Conservation (phyloP, 140 eudicot species). For the Ambrosia hybrid region DNA sequence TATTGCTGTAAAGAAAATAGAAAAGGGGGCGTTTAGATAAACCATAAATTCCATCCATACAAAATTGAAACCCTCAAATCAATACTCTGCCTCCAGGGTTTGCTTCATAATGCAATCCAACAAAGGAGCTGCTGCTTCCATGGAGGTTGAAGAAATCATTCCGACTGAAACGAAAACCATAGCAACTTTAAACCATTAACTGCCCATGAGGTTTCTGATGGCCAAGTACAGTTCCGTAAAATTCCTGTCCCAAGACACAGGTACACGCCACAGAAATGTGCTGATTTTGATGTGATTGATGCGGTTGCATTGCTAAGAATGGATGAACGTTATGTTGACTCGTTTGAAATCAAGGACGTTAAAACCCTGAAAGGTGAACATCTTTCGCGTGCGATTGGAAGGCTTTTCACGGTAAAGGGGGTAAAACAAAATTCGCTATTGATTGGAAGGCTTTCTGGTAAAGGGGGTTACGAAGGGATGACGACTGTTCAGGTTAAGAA, state of each 20-base stretch:
- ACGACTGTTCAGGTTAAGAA: too few species aligned
- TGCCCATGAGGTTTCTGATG: too few species aligned
- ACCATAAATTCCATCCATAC: too few species aligned
- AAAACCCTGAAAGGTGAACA: constrained; percentile 82
- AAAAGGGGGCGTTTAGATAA: too few species aligned
- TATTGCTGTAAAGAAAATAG: too few species aligned
- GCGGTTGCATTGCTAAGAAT: constrained; percentile 65
- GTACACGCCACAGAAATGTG: constrained; percentile 45
- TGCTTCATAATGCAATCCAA: constrained; percentile 33
- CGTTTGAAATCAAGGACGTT: constrained; percentile 88
- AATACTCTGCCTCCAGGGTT: neutral
- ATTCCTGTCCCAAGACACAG: too few species aligned
- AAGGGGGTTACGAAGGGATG: too few species aligned
- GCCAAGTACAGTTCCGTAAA: too few species aligned
- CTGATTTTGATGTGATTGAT: constrained; percentile 72
- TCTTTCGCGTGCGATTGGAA: constrained; percentile 81
- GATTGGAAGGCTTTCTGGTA: constrained; percentile 22
- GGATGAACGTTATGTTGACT: constrained; percentile 84
- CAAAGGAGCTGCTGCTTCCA: constrained; percentile 34
- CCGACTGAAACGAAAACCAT: too few species aligned
- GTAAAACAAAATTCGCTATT: constrained; percentile 78
- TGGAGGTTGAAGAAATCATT: constrained; percentile 23
- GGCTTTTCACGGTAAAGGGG: constrained; percentile 84
- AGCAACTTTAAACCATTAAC: too few species aligned
- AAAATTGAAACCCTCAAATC: too few species aligned